Conservation (phyloP, 2,329 filamentous ascomycete species). For the Phaeoacremonium minimum region DNA sequence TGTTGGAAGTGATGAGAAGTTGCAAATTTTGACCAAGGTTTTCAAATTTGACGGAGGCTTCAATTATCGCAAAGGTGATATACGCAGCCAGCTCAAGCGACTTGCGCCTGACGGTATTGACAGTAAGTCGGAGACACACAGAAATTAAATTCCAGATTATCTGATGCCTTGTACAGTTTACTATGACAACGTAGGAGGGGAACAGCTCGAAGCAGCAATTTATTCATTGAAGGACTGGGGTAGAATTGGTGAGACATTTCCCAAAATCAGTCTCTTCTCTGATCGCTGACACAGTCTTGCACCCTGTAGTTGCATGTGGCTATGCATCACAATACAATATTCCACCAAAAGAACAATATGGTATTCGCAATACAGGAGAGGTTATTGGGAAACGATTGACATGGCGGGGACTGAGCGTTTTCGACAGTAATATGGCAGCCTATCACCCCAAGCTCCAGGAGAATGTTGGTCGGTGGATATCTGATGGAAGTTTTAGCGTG, state of each 20-base stretch:
- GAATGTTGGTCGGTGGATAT: slow-evolving; percentile 65
- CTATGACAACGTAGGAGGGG: not conserved
- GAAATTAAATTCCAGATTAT: not conserved
- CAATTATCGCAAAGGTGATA: not conserved
- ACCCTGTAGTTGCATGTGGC: slow-evolving; percentile 42
- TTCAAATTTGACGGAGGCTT: not conserved
- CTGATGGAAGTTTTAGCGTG: slow-evolving; percentile 61
- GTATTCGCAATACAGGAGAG: slow-evolving; percentile 56
- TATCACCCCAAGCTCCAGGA: slow-evolving; percentile 59
- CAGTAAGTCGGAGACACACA: not conserved
- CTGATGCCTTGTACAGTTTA: not conserved
- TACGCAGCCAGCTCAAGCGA: not conserved
- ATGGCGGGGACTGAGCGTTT: slow-evolving; percentile 65
- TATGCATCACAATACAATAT: slow-evolving; percentile 70
- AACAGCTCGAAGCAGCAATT: not conserved
- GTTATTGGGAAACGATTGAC: slow-evolving; percentile 59
- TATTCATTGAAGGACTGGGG: not conserved
- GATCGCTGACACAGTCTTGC: not conserved
- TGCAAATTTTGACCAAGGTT: slow-evolving; percentile 39
- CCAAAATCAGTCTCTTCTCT: not conserved
- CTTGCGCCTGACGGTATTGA: not conserved
- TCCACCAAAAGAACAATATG: slow-evolving; percentile 46
- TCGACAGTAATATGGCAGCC: slow-evolving; percentile 48
- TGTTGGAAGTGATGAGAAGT: slow-evolving; percentile 49
- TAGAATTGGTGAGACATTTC: not conserved